These are phyloP conservation scores for Elsinoe arachidis DNA, from an alignment of 2,329 filamentous ascomycete species.

Conservation along the genomic window DNA sequence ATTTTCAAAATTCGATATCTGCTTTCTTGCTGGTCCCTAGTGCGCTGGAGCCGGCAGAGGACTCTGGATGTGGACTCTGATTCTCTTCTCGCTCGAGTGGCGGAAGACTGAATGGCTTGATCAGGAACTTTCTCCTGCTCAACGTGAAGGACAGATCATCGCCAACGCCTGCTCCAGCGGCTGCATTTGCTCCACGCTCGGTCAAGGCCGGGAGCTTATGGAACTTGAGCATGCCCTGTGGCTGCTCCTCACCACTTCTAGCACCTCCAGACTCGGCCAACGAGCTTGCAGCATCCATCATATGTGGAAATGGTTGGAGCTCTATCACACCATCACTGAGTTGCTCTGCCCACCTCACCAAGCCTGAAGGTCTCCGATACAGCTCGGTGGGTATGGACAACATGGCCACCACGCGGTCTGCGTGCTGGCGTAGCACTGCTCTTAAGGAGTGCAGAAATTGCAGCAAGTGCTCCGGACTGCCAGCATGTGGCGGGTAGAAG, in stretches of 20 bases:
- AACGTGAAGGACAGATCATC: constrained; percentile 88
- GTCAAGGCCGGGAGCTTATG: constrained; percentile 78
- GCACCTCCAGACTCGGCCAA: constrained; percentile 39
- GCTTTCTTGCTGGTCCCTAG: constrained; percentile 47
- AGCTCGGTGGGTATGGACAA: constrained; percentile 72
- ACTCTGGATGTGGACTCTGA: constrained; percentile 46
- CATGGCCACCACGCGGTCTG: constrained; percentile 59
- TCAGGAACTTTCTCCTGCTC: constrained; percentile 72
- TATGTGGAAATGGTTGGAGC: constrained; percentile 64
- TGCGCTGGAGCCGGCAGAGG: constrained; percentile 23
- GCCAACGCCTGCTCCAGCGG: constrained; percentile 50
- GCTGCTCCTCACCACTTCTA: constrained; percentile 59
- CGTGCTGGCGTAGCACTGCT: constrained; percentile 61
- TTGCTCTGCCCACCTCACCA: constrained; percentile 79
- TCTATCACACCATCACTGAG: constrained; percentile 81
- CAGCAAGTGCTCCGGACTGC: constrained; percentile 63
- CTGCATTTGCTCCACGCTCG: constrained; percentile 75
- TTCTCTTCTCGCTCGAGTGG: constrained; percentile 66
- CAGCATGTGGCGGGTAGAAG: constrained; percentile 61
- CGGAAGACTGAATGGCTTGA: constrained; percentile 82
- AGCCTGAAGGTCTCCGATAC: constrained; percentile 63
- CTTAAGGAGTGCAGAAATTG: constrained; percentile 74
- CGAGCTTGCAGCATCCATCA: constrained; percentile 40
- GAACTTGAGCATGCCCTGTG: constrained; percentile 77
- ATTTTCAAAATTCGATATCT: constrained; percentile 61